Base-by-base conservation (phyloP, 1,284 basidiomycete genomes). In the Cronartium quercuum region DNA sequence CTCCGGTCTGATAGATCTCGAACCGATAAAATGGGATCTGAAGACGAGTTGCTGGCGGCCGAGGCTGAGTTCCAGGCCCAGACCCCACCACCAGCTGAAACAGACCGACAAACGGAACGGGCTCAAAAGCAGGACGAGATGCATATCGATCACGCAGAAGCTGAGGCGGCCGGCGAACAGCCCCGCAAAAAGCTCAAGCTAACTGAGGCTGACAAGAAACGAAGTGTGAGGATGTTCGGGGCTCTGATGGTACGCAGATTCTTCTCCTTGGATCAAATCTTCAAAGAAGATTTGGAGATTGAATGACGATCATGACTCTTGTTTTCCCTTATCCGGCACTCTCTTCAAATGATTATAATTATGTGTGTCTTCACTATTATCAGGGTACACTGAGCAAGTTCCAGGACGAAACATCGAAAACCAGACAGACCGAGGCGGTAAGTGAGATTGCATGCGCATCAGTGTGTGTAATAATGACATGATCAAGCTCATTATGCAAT, bases 361-460 rank as follows among this genome's bases (percentile, higher is more conserved):
- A n/a, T 42, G 12, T 18, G 42, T 64, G 21, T 6, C 41, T 21
- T 18, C 24, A 29, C 51, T 38, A 24, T n/a, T 29, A 7, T 44
- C 42, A 74, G 71, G 71, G 71, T 3, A 74, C 71, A n/a, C 21
- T 74, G 15, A 74, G 64, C 29, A 74, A 74, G 51, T 74, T 74
- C 38, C 63, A 74, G 21, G 64, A 74, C 21, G 71, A 74, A 42
- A 74, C 71, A 6, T 66, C 64, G 9, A 74, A 66, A 38, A 74
- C 37, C n/a, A 58, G 58, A 35, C 71, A 74, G 38, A 74, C 71
- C 40, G 71, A 74, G 37, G 71, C 71, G 29, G 71, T 74, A 58
- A n/a, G 71, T 74, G 18, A 1, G 9, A 15, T 13, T 29, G 4
- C 58, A 29, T 29, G 29, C 12, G 5, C 47, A 15, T 51, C 47